phyloP scores from a whole-genome alignment of 2,329 filamentous ascomycete species.

The Alternaria triticimaculans region DNA sequence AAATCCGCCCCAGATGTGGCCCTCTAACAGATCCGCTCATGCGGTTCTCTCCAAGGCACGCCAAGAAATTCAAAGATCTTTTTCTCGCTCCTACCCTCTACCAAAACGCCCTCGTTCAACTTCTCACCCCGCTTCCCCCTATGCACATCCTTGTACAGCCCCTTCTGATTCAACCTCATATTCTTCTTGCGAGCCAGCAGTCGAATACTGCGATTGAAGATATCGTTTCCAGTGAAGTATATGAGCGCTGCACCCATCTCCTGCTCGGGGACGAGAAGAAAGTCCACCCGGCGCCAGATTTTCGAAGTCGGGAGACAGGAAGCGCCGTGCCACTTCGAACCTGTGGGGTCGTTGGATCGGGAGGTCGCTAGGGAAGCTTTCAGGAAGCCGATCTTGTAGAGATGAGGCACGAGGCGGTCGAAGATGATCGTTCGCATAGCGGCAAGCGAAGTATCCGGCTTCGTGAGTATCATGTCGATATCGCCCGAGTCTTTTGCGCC shows the following conservation, averaged over 20 bases:
- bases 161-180: conserved; percentile 85
- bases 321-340: conserved; percentile 89
- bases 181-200: conserved; percentile 79
- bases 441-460: conserved; percentile 59
- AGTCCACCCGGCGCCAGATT: conserved; percentile 81
- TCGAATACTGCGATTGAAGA: conserved; percentile 88
- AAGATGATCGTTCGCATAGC: conserved; percentile 70
- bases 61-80: conserved; percentile 81
- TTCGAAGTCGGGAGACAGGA: conserved; percentile 68
- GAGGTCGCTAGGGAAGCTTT: conserved; percentile 70
- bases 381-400: conserved; percentile 71
- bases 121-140: conserved; percentile 64
- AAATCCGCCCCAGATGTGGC: not conserved
- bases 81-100: conserved; percentile 78
- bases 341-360: conserved; percentile 55
- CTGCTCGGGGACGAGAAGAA: conserved; percentile 79
- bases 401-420: conserved; percentile 65
- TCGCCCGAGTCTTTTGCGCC: conserved; percentile 78
- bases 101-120: conserved; percentile 69
- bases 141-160: conserved; percentile 75
- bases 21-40: conserved; percentile 37
- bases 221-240: conserved; percentile 96
- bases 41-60: conserved; percentile 77
- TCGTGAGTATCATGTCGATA: conserved; percentile 84
- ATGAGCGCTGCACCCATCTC: conserved; percentile 85